These are phyloP conservation scores for Huiozyma sinensis DNA, from an alignment of 805 yeast species.

Conservation along the genomic window DNA sequence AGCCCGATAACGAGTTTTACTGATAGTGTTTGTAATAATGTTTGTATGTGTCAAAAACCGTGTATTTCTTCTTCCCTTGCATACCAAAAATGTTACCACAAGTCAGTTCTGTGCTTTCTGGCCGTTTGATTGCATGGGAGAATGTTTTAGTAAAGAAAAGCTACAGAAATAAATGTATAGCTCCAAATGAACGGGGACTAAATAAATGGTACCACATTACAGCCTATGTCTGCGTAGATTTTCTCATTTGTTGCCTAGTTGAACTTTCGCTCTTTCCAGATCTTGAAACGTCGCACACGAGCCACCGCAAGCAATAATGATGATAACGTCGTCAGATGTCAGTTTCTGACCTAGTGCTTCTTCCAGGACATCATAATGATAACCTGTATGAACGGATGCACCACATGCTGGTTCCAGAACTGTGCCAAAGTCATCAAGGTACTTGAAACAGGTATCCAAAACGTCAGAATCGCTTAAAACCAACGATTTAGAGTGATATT, in stretches of 20 bases:
- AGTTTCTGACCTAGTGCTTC: constrained; percentile 4
- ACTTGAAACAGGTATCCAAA: constrained; percentile 38
- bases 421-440: constrained; percentile 38
- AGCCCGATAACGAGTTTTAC: constrained; percentile 68
- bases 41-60: not conserved
- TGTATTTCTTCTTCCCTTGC: not conserved
- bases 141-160: no score
- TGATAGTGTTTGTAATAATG: constrained; percentile 2
- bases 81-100: no score
- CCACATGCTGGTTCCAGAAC: constrained; percentile 67
- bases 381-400: constrained; percentile 46
- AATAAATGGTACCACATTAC: no score
- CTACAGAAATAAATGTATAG: no score
- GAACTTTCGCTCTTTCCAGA: constrained; percentile 6
- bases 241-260: not conserved
- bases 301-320: constrained; percentile 51
- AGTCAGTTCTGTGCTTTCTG: no score
- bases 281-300: constrained; percentile 26
- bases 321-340: constrained; percentile 33
- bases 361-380: constrained; percentile 18
- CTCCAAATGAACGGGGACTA: no score
- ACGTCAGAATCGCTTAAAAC: constrained; percentile 46
- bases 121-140: no score
- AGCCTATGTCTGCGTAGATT: no score
- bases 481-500: constrained; percentile 31